Base-by-base conservation (phyloP, 2,329 filamentous ascomycete genomes). In the Ascochyta koolunga region DNA sequence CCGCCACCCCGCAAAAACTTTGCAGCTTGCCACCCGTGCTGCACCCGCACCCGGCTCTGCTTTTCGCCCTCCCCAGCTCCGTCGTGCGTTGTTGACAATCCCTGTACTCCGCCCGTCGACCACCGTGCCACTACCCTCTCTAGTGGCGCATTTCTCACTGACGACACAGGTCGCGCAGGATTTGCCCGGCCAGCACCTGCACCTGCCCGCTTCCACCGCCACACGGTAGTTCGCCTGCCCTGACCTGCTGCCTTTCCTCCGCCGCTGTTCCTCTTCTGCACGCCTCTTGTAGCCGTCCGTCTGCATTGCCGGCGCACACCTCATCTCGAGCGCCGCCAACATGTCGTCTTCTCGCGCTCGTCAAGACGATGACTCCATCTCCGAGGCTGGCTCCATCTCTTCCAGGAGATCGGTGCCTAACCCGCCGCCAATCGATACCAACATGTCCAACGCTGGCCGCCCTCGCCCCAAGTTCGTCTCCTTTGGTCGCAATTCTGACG, bases 391-490 rank as follows among this genome's bases (percentile, higher is more conserved):
- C 56, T 25, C 62, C 54, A 33, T 54, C 46, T 54, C 51, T 22
- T 54, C 51, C 33, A 40, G 51, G 36, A 29, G 51, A 36, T 54
- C 51, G 29, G 39, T 40, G 24, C 50, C 56, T 15, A 31, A 53
- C 24, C 59, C 58, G 19, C 58, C 63, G 11, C 59, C 41, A 35
- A 53, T 65, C 48, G 62, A 67, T 55, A 61, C 62, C 29, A 29
- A 49, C 8, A 18, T 50, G 13, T 54, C 51, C n/a, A 37, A 54
- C 24, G 43, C 61, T n/a, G 56, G 50, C 29, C 58, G 56, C 19
- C 50, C 66, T 7, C 61, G 68, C 33, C 69, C 68, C 35, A 76
- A 76, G 46, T 67, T 71, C 52, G 73, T 76, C 8, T 69, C 69
- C 9, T 76, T 76, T 57, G 62, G 67, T 41, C 68, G 66, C 55